Conservation (phyloP, 768 basidiomycete genomes). For the Saitozyma sp. region DNA sequence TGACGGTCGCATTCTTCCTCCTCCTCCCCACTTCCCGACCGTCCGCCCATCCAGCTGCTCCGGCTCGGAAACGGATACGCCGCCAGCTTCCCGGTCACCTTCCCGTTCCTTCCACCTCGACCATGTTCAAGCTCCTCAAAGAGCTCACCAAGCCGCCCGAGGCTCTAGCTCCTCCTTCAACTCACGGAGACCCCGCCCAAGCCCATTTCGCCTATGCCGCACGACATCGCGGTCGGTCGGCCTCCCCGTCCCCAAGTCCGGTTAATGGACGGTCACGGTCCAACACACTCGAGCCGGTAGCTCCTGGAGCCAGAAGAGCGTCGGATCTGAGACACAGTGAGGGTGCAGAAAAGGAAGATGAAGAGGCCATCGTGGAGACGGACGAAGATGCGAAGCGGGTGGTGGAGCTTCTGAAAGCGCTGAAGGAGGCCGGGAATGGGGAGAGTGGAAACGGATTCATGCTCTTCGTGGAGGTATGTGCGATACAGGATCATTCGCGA, state of each 20-base stretch:
- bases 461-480: constrained; percentile 36
- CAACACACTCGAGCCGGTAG: no score
- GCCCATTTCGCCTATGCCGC: constrained; percentile 7
- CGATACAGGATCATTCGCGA: no score
- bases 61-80: background rate
- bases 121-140: constrained; percentile 51
- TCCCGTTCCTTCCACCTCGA: background rate
- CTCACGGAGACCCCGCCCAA: constrained; percentile 7
- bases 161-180: constrained; percentile 14
- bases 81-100: background rate
- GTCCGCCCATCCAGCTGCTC: background rate
- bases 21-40: background rate
- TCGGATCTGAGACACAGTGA: background rate
- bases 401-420: constrained; percentile 24
- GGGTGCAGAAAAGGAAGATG: constrained; percentile 7
- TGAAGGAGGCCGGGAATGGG: constrained; percentile 12
- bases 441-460: constrained; percentile 22
- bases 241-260: no score
- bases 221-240: constrained; percentile 3
- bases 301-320: background rate
- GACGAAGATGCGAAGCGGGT: constrained; percentile 24
- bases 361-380: constrained; percentile 28
- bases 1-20: background rate
- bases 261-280: no score
- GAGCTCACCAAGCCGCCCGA: constrained; percentile 43